Base-by-base conservation (phyloP, 345 rosid genomes). In the Murraya koenigii region DNA sequence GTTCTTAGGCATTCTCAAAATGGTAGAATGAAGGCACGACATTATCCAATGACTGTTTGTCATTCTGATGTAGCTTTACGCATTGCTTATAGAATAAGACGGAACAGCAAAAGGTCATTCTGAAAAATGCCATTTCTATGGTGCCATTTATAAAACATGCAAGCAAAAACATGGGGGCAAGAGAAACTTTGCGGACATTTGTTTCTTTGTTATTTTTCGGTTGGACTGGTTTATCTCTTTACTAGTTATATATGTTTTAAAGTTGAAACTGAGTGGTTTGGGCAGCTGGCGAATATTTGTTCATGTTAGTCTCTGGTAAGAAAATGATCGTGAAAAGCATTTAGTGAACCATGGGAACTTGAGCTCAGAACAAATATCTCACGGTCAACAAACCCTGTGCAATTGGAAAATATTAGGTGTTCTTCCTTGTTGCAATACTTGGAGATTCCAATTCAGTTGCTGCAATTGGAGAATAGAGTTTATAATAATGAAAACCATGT, bases 381-480 rank as follows among this genome's bases (percentile, higher is more conserved):
- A 7, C 35, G n/a, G n/a, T 36, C 8, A 15, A 26, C 39, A 78
- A 65, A 78, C 20, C n/a, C n/a, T 32, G 26, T 66, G 26, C 52
- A 26, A 66, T 41, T 58, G 35, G 63, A 66, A 78, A 62, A 49
- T 52, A 41, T 28, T 70, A 25, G 73, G 36, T 28, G 23, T 49
- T 64, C 72, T 69, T 67, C 33, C 55, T 23, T 44, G 25, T 47
- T 69, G 76, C 61, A 56, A 59, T 59, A 36, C 55, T 25, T 23
- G 75, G 63, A 72, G 65, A 23, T 54, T 25, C n/a, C 28, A 35
- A 7, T 25, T 23, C 36, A 25, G 14, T 39, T 73, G 26, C 23
- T 73, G 56, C 52, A 23, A 26, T 41, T 39, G 67, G 38, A 26
- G 33, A 60, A 35, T 72, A 55, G 23, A 56, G 35, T 38, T 73